These are phyloP conservation scores for Podaxis mareebaensis DNA, from an alignment of 768 basidiomycete genomes.

Conservation along the genomic window DNA sequence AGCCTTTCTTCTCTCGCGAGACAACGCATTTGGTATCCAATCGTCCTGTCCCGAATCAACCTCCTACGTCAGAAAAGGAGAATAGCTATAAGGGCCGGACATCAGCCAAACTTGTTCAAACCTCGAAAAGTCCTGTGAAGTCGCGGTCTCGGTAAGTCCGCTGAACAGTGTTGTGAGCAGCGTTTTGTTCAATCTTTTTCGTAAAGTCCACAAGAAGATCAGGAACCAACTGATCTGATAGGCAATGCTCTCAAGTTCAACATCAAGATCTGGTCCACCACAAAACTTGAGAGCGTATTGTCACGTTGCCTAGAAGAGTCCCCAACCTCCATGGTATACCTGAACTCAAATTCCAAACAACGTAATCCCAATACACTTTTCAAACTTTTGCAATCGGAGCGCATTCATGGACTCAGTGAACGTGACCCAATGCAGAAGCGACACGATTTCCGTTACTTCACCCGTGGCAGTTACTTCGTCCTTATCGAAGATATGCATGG, in stretches of 20 bases:
- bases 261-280: constrained; percentile 86
- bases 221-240: constrained; percentile 47
- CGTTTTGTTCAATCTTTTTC: constrained; percentile 14
- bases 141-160: constrained; percentile 51
- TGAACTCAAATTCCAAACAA: constrained; percentile 30
- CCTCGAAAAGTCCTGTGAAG: constrained; percentile 67
- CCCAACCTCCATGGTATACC: constrained; percentile 23
- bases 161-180: neutral
- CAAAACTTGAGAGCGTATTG: constrained; percentile 72
- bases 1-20: constrained; percentile 84
- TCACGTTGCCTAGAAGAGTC: constrained; percentile 57
- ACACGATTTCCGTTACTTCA: constrained; percentile 87
- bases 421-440: constrained; percentile 89
- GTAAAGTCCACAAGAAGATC: constrained; percentile 29
- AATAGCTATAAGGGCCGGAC: constrained; percentile 40
- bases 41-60: constrained; percentile 34
- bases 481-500: constrained; percentile 89
- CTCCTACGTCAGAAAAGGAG: constrained; percentile 59
- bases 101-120: constrained; percentile 23
- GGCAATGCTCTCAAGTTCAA: constrained; percentile 67
- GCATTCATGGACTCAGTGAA: constrained; percentile 84
- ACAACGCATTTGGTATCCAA: constrained; percentile 90
- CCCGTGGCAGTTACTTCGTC: constrained; percentile 72
- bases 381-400: constrained; percentile 76
- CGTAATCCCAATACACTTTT: constrained; percentile 43